Base-by-base conservation (phyloP, 306 rosid genomes). In the Notholithocarpus densiflorus region DNA sequence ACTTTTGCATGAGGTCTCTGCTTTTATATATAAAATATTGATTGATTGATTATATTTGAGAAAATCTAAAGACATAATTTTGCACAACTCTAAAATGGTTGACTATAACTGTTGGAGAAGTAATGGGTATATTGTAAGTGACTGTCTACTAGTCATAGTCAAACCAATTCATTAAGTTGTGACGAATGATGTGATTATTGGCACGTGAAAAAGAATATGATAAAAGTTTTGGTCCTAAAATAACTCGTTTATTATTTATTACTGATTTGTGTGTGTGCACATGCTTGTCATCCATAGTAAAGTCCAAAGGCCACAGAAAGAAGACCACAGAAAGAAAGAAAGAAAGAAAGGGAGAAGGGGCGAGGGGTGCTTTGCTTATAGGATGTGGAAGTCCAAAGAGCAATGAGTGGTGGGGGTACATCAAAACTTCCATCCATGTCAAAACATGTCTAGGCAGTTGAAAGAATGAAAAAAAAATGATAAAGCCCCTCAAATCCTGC, bases 391-490 rank as follows among this genome's bases (percentile, higher is more conserved):
- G 85, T 87, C 85, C 21, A 37, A 24, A 70, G 71, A 76, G 74
- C 77, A 82, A 84, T 87, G 86, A 87, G 84, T 79, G 85, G 76
- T 78, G 77, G 77, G 84, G 61, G 81, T 24, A 82, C 79, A 84
- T 79, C 87, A 79, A 82, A 71, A 64, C 78, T 80, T 87, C 84
- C 82, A 82, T 84, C 86, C 79, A 80, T 81, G 87, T 82, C 87
- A 84, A 84, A 74, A 68, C 17, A 51, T 82, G 78, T 75, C 74
- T 56, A n/a, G 82, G 71, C 66, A 80, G 84, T 77, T 70, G 82
- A 32, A 59, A 13, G 61, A 45, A 59, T 43, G 62, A 9, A 40
- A 40, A 34, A 32, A 60, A 60, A 79, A 48, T 24, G 73, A 70
- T 53, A 74, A 29, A 53, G 75, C 72, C 81, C 32, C 72, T 75